Conservation (phyloP, 768 basidiomycete species). For the Phylloporus sp. region DNA sequence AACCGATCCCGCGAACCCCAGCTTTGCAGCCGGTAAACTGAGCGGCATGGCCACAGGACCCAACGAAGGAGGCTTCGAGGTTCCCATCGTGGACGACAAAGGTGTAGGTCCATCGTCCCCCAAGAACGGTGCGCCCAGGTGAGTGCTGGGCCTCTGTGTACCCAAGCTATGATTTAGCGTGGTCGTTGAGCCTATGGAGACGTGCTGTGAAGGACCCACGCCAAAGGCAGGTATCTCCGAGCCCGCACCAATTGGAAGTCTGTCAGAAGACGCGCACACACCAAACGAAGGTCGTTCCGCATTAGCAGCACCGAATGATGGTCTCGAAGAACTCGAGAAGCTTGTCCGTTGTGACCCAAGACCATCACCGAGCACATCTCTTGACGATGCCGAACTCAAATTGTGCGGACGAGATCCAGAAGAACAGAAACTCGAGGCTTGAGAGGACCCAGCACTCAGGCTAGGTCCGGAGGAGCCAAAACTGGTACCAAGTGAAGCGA, state of each 20-base stretch:
- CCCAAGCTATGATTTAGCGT: slow-evolving; percentile 7
- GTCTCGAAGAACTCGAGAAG: slow-evolving; percentile 15
- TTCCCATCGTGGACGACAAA: slow-evolving; percentile 3
- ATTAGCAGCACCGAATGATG: slow-evolving; percentile 14
- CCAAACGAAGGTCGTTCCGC: slow-evolving; percentile 18
- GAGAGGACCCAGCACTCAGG: slow-evolving; percentile 27
- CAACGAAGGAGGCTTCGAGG: slow-evolving; percentile 8
- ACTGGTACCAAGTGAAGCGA: slow-evolving; percentile 22
- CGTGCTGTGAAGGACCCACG: slow-evolving; percentile 10
- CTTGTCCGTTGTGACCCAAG: slow-evolving; percentile 21
- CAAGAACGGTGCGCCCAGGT: slow-evolving; percentile 4
- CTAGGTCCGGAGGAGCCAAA: slow-evolving; percentile 26
- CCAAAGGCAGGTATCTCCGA: slow-evolving; percentile 15
- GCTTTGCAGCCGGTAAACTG: slow-evolving; percentile 10
- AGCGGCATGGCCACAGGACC: slow-evolving; percentile 15
- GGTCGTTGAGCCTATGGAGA: neutral
- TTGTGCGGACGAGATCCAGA: slow-evolving; percentile 22
- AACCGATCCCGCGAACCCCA: slow-evolving; percentile 1
- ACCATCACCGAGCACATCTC: slow-evolving; percentile 17
- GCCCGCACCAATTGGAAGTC: slow-evolving; percentile 12
- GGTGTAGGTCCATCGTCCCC: slow-evolving; percentile 16
- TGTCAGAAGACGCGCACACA: slow-evolving; percentile 14
- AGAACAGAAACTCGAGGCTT: slow-evolving; percentile 24
- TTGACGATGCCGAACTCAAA: slow-evolving; percentile 17
- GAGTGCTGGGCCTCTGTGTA: slow-evolving; percentile 7